Conservation (phyloP, 2,329 filamentous ascomycete species). For the Dactylellina haptotyla region DNA sequence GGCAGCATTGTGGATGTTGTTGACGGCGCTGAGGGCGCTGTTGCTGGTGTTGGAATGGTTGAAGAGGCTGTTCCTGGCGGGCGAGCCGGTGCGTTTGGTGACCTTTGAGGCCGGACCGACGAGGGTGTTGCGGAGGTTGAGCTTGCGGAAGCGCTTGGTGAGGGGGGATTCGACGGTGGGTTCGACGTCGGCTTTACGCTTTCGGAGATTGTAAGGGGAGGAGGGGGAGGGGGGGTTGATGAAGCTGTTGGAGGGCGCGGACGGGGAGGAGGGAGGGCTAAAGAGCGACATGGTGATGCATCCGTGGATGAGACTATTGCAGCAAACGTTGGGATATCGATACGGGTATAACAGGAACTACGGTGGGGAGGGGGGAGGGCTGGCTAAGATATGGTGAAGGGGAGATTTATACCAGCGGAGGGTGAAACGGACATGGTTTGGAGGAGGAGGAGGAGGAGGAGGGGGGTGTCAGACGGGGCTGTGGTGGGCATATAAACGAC, state of each 20-base stretch:
- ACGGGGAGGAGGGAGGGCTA: constrained; percentile 23
- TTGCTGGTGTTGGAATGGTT: constrained; percentile 64
- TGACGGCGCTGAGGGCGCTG: constrained; percentile 42
- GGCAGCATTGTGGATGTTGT: constrained; percentile 64
- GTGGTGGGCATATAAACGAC: neutral
- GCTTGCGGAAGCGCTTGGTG: constrained; percentile 67
- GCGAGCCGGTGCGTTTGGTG: constrained; percentile 50
- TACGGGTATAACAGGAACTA: too few species aligned
- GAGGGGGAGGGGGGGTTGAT: neutral
- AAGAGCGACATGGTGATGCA: constrained; percentile 29
- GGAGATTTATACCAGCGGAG: too few species aligned
- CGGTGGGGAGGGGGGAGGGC: too few species aligned
- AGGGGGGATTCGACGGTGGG: constrained; percentile 58
- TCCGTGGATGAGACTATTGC: neutral
- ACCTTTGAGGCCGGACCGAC: constrained; percentile 49
- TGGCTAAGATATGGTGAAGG: too few species aligned
- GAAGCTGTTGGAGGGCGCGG: constrained; percentile 4
- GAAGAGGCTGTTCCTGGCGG: constrained; percentile 56
- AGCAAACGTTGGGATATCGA: neutral
- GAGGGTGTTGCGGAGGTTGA: constrained; percentile 62
- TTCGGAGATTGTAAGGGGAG: constrained; percentile 46
- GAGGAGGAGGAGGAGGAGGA: neutral
- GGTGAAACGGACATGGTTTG: too few species aligned
- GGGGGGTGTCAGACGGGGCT: too few species aligned
- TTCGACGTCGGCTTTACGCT: constrained; percentile 53